Evolutionary conservation across 2,329 filamentous ascomycete genomes (phyloP), one percentile per base, ranked within the genome.

Genomic region (Penicillium italicum): DNA sequence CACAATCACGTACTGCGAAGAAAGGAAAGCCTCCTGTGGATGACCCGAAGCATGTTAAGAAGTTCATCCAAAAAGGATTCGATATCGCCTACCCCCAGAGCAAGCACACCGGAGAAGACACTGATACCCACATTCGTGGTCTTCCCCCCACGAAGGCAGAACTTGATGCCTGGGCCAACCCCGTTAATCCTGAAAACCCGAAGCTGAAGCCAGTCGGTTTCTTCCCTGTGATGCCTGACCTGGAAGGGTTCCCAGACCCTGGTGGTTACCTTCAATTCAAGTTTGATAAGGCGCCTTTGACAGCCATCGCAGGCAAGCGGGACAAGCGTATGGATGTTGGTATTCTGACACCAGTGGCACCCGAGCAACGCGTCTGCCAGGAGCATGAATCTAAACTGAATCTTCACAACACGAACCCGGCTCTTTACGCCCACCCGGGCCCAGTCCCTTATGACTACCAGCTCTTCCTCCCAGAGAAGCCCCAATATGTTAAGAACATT

Each of bases 71-170:
- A 56, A 87, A 86, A 66, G 83, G 83, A 53, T 87, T 87, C 69
- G 82, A 87, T 67, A 76, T 86, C 53, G 84, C 84, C 12, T 84
- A 87, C 64, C 85, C 85, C 1, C 69, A 79, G 49, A 84, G 84
- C 66, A 81, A 80, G 51, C 82, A 84, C 70, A 78, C 70, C 36
- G 82, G 82, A n/a, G 79, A 80, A 37, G 83, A 85, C 64, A 80
- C 77, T 20, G 70, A 74, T 2, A 77, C 76, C 36, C 79, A 76
- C 22, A 73, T 85, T 31, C 78, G 80, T 43, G 82, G 81, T 34
- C 79, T 83, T 42, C 75, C 79, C 22, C 71, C 79, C 22, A 79
- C 79, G 1, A 76, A 80, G 28, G 77, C 79, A 38, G 84, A 87
- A 60, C 72, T 74, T 18, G 77, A 81, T 54, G 83, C 83, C 3